Evolutionary conservation across 23 red algal genomes (phyloP).

Genomic region (Gracilaria domingensis): DNA sequence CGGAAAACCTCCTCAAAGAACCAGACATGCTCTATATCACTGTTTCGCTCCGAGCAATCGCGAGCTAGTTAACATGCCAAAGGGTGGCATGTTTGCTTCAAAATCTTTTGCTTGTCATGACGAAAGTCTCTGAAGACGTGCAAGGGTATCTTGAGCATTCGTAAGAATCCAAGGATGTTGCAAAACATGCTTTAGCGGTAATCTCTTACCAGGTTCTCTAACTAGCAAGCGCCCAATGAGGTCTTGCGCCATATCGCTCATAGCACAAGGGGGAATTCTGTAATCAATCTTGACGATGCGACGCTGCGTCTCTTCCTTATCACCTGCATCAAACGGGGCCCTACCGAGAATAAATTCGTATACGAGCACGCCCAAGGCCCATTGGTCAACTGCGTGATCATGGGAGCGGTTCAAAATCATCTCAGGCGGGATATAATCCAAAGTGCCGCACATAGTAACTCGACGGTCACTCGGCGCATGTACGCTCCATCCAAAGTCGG

Average conservation of each 20-base stretch:
- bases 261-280: slow-evolving; percentile 40
- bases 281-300: slow-evolving; percentile 83
- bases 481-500: slow-evolving; percentile 99
- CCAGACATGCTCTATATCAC: not conserved
- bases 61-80: not conserved
- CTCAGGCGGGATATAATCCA: slow-evolving; percentile 98
- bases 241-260: slow-evolving; percentile 71
- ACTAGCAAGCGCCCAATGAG: slow-evolving; percentile 92
- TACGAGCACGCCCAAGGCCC: slow-evolving; percentile 91
- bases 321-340: slow-evolving; percentile 93
- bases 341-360: slow-evolving; percentile 96
- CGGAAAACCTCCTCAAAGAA: not conserved
- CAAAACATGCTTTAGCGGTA: slow-evolving; percentile 85
- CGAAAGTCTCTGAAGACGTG: slow-evolving; percentile 32
- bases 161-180: slow-evolving; percentile 91
- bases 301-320: slow-evolving; percentile 81
- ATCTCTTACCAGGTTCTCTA: slow-evolving; percentile 76
- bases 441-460: slow-evolving; percentile 92
- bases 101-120: slow-evolving; percentile 12
- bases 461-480: slow-evolving; percentile 91
- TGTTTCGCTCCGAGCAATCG: slow-evolving; percentile 23
- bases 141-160: slow-evolving; percentile 77
- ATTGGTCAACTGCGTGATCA: slow-evolving; percentile 93
- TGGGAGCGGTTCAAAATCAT: slow-evolving; percentile 92
- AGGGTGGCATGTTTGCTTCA: not conserved